Base-by-base conservation (phyloP, 345 rosid genomes). In the Brassica incana region DNA sequence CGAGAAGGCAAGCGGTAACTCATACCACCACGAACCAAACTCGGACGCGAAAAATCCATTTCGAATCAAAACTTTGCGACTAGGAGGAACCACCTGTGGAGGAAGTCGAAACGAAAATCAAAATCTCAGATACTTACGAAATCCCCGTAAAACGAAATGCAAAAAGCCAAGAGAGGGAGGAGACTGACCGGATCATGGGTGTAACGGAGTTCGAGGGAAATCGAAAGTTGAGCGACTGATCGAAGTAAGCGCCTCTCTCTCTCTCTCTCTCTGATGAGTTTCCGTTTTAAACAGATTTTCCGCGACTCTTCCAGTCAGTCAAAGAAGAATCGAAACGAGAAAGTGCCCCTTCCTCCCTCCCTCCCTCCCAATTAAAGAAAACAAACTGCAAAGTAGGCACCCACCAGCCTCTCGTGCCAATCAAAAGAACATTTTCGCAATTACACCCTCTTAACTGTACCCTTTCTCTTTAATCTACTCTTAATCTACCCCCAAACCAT, bases 1-100 rank as follows among this genome's bases (percentile, higher is more conserved):
- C 76, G 81, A 81, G 79, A 80, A 0, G 84, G 40, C 4, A 71
- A 61, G 80, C 84, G 63, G 77, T 60, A 79, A 69, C 83, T 58
- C 10, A 58, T 79, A 62, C 80, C 87, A 73, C 77, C 40, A 40
- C 32, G 74, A 72, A 82, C 65, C 56, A 84, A 72, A 85, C 80
- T 83, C 20, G 86, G 77, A 76, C 80, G 89, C 83, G 66, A 83
- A 72, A 90, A 83, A 50, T 86, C 94, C 98, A 94, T 94, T 48
- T 48, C 83, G 63, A 67, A 65, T 75, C 77, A 33, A 68, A 52
- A 18, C 29, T 6, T 8, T 36, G 8, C 40, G 8, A 36, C 40
- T 8, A 6, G 2, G 1, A 8, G 40, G 40, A 36, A 36, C 40
- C 40, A 1, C 29, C 29, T 58, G 29, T 2, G 9, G 16, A 16